Conservation (phyloP, 1,284 basidiomycete genomes). For the Ganoderma leucocontextum region DNA sequence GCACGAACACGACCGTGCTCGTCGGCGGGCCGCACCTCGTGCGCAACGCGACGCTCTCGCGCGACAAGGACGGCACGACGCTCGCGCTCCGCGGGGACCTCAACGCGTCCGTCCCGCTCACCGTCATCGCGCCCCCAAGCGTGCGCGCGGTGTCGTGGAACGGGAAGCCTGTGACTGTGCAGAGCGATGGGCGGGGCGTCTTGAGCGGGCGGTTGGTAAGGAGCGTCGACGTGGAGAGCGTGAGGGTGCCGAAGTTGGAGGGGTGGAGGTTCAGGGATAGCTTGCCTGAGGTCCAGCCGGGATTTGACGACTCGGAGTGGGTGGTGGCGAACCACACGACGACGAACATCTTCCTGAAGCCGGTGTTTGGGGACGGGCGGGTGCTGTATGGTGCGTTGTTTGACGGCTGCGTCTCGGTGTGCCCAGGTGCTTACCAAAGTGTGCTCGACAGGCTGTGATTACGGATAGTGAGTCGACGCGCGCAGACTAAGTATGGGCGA, state of each 20-base stretch:
- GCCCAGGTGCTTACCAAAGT: constrained; percentile 37
- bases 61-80: constrained; percentile 34
- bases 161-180: constrained; percentile 56
- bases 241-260: constrained; percentile 49
- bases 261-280: constrained; percentile 78
- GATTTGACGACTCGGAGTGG: constrained; percentile 72
- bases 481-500: not conserved
- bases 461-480: constrained; percentile 69
- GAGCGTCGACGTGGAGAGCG: constrained; percentile 24
- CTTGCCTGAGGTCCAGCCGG: constrained; percentile 67
- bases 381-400: constrained; percentile 64
- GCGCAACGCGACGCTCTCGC: constrained; percentile 54
- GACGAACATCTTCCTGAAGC: constrained; percentile 75
- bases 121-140: constrained; percentile 58
- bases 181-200: constrained; percentile 35
- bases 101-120: constrained; percentile 50
- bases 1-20: constrained; percentile 58
- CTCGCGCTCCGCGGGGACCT: constrained; percentile 59
- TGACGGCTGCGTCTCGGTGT: not conserved
- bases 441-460: constrained; percentile 71
- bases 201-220: constrained; percentile 38
- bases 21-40: constrained; percentile 65
- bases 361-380: constrained; percentile 75
- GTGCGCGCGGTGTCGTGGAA: constrained; percentile 75
- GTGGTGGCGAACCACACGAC: constrained; percentile 68